Base-by-base conservation (phyloP, 1,284 basidiomycete genomes). In the Pseudomicrostroma phylloplanum region DNA sequence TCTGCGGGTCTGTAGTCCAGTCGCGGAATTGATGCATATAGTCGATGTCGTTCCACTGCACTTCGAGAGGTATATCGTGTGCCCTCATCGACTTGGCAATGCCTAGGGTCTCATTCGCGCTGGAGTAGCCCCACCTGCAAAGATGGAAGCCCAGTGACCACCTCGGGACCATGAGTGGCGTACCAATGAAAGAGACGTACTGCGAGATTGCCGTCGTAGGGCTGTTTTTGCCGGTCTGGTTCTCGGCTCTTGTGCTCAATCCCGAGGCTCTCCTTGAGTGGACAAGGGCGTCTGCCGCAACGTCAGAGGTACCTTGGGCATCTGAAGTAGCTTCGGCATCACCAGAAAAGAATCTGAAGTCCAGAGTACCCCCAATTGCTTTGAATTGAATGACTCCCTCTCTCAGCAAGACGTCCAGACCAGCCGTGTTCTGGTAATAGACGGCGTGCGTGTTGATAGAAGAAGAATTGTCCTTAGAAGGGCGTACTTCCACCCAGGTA, bases 21-120 rank as follows among this genome's bases (percentile, higher is more conserved):
- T 87, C 87, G 8, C 87, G 83, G 56, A 83, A 81, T 30, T 84
- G 83, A 67, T 87, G 85, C 40, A 72, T 41, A 59, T 88, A 69
- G 78, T 89, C 88, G 64, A 89, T 88, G 68, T 89, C 88, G 70
- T 87, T 88, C 88, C 88, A 89, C 85, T 88, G 87, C 0, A 86
- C 86, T 76, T 88, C 87, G 2, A 88, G 82, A 2, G 87, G 87
- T 58, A 88, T 88, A 26, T 71, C 59, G 40, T 57, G 51, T 13
- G 59, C 39, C 6, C 64, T 55, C 71, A 72, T 72, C 7, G 49
- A 23, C 12, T 71, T 64, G 56, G 70, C 53, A 56, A 68, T 56
- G 6, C 58, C 60, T 13, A 65, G 67, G 1, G 67, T 67, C 2
- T 71, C 65, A 2, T 61, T 65, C 23, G 70, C 65, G 55, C 65